A percentile compares a stretch with the other conserved stretches of the same genome.
Conservation (phyloP, 2,329 filamentous ascomycete genomes). For the Colletotrichum sp. region DNA sequence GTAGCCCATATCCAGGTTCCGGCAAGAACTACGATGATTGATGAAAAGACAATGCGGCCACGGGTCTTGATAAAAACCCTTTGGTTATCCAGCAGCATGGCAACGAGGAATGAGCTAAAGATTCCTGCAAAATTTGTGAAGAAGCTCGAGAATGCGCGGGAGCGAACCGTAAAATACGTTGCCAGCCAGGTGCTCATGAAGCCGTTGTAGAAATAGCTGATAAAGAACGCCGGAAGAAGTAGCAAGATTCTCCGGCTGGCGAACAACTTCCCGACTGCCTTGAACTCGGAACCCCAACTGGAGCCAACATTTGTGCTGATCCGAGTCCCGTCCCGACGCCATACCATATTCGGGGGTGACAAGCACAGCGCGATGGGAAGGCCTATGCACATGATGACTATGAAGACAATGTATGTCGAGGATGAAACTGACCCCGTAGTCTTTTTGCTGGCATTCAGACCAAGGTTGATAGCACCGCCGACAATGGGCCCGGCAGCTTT, state of each 20-base stretch:
- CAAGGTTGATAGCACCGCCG: slow-evolving; percentile 71
- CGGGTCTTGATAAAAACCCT: background rate
- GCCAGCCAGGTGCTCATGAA: slow-evolving; percentile 11
- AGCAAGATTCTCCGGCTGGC: background rate
- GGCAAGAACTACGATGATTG: background rate
- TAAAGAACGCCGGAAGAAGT: background rate
- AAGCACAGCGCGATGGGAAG: slow-evolving; percentile 66
- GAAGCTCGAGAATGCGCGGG: background rate
- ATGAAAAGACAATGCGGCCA: background rate
- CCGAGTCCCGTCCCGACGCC: slow-evolving; percentile 64
- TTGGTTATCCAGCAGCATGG: background rate
- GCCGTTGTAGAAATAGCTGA: slow-evolving; percentile 5
- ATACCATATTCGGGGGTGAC: slow-evolving; percentile 61
- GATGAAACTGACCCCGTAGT: slow-evolving; percentile 68
- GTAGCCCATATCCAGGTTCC: slow-evolving; percentile 4
- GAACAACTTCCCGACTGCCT: background rate
- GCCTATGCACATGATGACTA: slow-evolving; percentile 66
- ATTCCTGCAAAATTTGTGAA: slow-evolving; percentile 7
- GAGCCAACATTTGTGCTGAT: slow-evolving; percentile 41
- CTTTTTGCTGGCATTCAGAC: slow-evolving; percentile 60
- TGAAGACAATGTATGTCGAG: slow-evolving; percentile 69
- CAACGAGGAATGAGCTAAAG: slow-evolving; percentile 1
- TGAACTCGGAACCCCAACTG: background rate
- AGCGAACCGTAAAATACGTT: slow-evolving; percentile 2
- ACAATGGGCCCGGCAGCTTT: slow-evolving; percentile 41